Conservation (phyloP, 2,329 filamentous ascomycete genomes). For the Trichoderma endophyticum region DNA sequence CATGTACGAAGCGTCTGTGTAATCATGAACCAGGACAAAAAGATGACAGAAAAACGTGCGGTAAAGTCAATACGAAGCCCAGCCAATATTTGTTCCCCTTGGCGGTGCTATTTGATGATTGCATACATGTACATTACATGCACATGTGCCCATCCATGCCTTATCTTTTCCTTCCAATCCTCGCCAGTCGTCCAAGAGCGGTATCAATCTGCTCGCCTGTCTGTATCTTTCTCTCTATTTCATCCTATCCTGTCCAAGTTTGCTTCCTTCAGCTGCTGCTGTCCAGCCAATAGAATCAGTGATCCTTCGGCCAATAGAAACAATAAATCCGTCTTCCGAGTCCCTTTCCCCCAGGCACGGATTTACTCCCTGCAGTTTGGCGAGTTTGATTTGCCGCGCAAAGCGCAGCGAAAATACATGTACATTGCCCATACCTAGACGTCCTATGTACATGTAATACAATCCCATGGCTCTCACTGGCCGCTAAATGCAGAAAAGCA, state of each 20-base stretch:
- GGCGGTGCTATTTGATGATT: slow-evolving; percentile 1
- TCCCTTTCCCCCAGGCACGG: neutral
- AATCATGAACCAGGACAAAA: neutral
- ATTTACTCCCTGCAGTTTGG: neutral
- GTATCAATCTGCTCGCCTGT: neutral
- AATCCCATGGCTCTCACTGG: neutral
- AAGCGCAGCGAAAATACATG: slow-evolving; percentile 1
- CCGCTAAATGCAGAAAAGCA: neutral
- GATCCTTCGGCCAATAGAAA: neutral
- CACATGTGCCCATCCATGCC: neutral
- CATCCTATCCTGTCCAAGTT: neutral
- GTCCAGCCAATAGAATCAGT: neutral
- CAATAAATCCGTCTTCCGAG: neutral
- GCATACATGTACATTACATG: neutral
- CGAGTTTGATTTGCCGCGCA: slow-evolving; percentile 6
- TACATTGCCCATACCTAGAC: neutral
- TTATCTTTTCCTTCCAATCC: neutral
- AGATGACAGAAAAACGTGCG: neutral
- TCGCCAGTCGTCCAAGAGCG: neutral
- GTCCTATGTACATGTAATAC: neutral
- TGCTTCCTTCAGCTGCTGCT: neutral
- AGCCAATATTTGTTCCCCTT: neutral
- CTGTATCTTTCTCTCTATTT: neutral
- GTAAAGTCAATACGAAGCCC: neutral
- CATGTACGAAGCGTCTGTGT: neutral